Base-by-base conservation (phyloP, 495 filamentous ascomycete species). In the Chaetomium tenue region DNA sequence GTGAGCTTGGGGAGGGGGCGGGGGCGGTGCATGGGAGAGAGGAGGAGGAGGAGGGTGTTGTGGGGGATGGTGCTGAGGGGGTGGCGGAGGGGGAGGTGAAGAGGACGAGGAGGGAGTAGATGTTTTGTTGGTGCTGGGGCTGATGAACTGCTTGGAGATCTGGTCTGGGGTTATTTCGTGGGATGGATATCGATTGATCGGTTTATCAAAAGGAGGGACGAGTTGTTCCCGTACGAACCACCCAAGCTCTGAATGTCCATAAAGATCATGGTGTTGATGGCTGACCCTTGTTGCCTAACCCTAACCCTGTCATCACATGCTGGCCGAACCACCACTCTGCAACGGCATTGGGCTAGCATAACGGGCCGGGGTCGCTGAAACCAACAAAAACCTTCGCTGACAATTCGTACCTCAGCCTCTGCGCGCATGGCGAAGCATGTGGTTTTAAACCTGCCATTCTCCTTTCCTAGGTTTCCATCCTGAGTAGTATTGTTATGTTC, bases 1-100 rank as follows among this genome's bases (percentile, higher is more conserved):
- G 69, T 50, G 81, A 76, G 71, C 75, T 79, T 52, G 82, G 73
- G 61, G 78, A 77, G 42, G 80, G 77, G 20, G 82, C 75, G 18
- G 76, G 74, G 55, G 76, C 68, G 23, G 77, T 79, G 67, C 77
- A 75, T 60, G 72, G 58, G 54, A 73, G 71, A 8, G 75, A 78
- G 13, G 80, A 80, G 59, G 72, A 75, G 37, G 77, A 74, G 28
- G 58, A 69, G 13, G 68, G 67, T 18, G 64, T 63, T 4, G 70
- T 75, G 46, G 74, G 69, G 20, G 58, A 63, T 33, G 72, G 77
- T 63, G 33, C 33, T 37, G 69, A 71, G 28, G 63, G 62, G 20
- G 70, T 59, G 23, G 75, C 72, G 2, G 74, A 75, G 22, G 62
- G 63, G 15, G 79, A 81, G 18, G 66, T 57, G 8, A 82, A 82